These are phyloP conservation scores for Citrus unshiu DNA, from an alignment of 345 rosid species.

Conservation along the genomic window DNA sequence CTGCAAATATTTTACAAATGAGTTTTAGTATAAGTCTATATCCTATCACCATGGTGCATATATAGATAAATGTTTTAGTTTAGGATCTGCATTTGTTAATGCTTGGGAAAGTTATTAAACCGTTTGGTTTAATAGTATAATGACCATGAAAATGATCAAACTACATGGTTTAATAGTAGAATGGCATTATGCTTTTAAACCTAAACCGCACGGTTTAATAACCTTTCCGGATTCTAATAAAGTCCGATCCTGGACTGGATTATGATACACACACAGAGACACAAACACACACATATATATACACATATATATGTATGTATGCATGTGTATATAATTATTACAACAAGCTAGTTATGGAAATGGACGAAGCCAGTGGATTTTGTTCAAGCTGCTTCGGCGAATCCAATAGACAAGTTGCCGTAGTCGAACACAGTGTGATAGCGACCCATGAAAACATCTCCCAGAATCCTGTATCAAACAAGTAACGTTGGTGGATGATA, in stretches of 20 bases:
- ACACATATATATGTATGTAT: too few species aligned
- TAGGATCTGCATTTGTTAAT: too few species aligned
- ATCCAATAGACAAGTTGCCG: constrained; percentile 71
- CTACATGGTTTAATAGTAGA: too few species aligned
- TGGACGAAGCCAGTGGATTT: background rate
- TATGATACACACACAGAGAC: too few species aligned
- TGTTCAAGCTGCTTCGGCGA: constrained; percentile 77
- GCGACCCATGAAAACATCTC: constrained; percentile 89
- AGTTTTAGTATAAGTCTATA: background rate
- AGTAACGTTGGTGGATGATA: background rate
- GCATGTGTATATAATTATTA: background rate
- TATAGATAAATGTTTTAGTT: background rate
- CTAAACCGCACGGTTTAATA: too few species aligned
- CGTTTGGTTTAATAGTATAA: too few species aligned
- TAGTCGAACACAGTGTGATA: constrained; percentile 73
- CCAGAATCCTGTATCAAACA: constrained; percentile 69
- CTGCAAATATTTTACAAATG: background rate
- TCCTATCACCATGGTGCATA: background rate
- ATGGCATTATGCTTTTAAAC: too few species aligned
- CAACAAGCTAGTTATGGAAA: background rate
- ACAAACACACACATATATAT: too few species aligned
- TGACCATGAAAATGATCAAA: too few species aligned
- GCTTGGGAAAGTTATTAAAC: too few species aligned
- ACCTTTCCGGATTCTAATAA: too few species aligned
- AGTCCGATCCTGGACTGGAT: too few species aligned